A percentile compares a stretch with the other conserved stretches of the same genome.
Conservation (phyloP, 345 rosid species). For the Citrus cavaleriei region DNA sequence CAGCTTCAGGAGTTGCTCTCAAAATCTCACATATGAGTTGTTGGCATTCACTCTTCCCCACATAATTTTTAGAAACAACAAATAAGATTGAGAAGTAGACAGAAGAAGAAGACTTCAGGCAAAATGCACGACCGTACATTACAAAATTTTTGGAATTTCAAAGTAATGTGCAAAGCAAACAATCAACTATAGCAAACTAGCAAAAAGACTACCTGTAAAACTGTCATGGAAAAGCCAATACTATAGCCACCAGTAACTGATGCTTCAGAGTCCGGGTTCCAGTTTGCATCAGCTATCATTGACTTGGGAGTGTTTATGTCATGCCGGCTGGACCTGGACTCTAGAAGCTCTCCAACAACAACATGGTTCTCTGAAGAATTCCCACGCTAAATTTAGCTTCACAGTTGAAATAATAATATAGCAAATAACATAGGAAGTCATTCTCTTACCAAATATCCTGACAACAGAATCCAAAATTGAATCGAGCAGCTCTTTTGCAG, state of each 20-base stretch:
- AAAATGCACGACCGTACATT: not conserved
- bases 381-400: constrained; percentile 18
- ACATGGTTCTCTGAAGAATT: constrained; percentile 75
- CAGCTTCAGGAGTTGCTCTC: constrained; percentile 98
- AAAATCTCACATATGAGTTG: constrained; percentile 98
- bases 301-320: constrained; percentile 70
- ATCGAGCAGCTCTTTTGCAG: constrained; percentile 89
- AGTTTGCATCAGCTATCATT: constrained; percentile 50
- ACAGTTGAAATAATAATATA: constrained; percentile 9
- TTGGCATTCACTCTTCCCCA: constrained; percentile 92
- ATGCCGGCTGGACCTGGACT: constrained; percentile 59
- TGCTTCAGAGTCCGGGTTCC: constrained; percentile 74
- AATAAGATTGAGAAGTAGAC: constrained; percentile 12
- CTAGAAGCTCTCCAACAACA: constrained; percentile 91
- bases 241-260: constrained; percentile 92
- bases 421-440: constrained; percentile 12
- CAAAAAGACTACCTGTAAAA: constrained; percentile 66
- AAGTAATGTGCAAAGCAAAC: not conserved
- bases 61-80: constrained; percentile 13
- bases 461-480: constrained; percentile 79
- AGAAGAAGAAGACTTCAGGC: constrained; percentile 9
- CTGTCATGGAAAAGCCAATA: constrained; percentile 90
- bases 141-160: not conserved
- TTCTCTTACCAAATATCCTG: constrained; percentile 75
- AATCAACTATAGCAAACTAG: not conserved